Conservation (phyloP, 2,329 filamentous ascomycete genomes). For the Sporothrix sp. region DNA sequence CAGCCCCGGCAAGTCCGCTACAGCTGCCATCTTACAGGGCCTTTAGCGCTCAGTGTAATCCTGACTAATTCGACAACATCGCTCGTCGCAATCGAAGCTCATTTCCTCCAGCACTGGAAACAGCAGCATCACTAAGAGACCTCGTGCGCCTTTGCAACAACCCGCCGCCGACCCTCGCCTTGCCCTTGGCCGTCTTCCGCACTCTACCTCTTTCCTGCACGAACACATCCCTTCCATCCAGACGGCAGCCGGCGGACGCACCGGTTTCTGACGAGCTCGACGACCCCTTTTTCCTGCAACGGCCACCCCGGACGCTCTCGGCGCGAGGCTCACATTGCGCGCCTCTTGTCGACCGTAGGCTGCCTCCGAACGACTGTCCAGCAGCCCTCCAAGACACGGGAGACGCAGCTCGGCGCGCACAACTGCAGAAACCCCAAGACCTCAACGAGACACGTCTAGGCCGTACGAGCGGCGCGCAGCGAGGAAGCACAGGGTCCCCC, state of each 20-base stretch:
- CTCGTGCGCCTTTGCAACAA: too few species aligned
- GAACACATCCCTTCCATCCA: not conserved
- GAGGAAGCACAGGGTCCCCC: not conserved
- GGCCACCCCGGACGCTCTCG: too few species aligned
- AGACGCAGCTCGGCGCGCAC: not conserved
- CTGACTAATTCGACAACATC: conserved; percentile 9
- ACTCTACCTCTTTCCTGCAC: not conserved
- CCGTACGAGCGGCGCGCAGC: conserved; percentile 1
- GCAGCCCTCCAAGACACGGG: not conserved
- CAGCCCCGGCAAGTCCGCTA: too few species aligned
- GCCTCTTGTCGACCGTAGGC: too few species aligned
- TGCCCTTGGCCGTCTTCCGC: not conserved
- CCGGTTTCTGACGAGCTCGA: too few species aligned
- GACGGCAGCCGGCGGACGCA: too few species aligned
- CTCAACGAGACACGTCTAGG: not conserved
- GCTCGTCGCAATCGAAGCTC: conserved; percentile 11
- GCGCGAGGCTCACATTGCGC: too few species aligned
- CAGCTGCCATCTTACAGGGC: conserved; percentile 1
- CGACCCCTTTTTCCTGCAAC: too few species aligned
- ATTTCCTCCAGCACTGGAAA: not conserved
- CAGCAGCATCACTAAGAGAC: not conserved
- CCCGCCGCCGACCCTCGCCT: not conserved
- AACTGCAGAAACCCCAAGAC: not conserved
- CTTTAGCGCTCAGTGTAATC: not conserved
- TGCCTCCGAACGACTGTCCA: not conserved